Conservation (phyloP, 768 basidiomycete genomes). For the Chalciporus piperatus region DNA sequence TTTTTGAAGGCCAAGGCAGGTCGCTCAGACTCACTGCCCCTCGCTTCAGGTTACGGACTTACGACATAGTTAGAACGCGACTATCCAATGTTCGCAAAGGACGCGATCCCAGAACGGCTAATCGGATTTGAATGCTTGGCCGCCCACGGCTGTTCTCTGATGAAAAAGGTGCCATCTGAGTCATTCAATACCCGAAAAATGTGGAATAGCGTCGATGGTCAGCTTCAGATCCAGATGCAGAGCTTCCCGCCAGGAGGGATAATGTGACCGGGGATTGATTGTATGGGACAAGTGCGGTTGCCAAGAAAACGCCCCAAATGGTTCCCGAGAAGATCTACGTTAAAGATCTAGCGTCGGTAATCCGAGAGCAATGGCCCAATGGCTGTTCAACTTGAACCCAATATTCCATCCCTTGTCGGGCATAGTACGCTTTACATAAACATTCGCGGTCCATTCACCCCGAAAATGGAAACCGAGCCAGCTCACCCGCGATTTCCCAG, state of each 20-base stretch:
- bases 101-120: background rate
- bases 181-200: background rate
- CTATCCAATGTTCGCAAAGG: background rate
- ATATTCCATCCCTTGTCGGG: background rate
- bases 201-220: background rate
- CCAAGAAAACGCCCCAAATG: background rate
- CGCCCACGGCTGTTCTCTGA: background rate
- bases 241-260: background rate
- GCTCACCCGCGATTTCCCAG: slow-evolving; percentile 6
- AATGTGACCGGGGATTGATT: background rate
- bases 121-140: background rate
- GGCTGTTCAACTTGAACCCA: background rate
- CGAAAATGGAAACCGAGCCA: slow-evolving; percentile 13
- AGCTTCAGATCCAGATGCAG: background rate
- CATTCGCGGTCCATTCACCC: background rate
- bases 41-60: slow-evolving; percentile 1
- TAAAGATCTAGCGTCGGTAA: background rate
- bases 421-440: slow-evolving; percentile 1
- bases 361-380: background rate
- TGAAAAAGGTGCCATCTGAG: background rate
- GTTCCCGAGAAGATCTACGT: background rate
- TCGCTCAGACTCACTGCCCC: background rate
- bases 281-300: background rate
- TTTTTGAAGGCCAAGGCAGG: slow-evolving; percentile 14
- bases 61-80: slow-evolving; percentile 4